phyloP scores from a whole-genome alignment of 441 rosid species.

The Theobroma grandiflorum region DNA sequence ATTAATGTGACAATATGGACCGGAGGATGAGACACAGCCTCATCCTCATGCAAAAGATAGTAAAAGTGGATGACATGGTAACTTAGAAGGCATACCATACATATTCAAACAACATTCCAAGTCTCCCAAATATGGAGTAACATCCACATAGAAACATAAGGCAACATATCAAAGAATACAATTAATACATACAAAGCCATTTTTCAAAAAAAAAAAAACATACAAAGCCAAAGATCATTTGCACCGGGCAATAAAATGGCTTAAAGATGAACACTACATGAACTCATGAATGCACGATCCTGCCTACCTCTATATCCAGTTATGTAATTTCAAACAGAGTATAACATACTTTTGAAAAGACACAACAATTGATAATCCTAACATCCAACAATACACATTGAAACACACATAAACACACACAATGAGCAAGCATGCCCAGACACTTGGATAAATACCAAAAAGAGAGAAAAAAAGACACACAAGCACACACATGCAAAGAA shows the following conservation, averaged over 20 bases:
- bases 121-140: neutral
- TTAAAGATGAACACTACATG: neutral
- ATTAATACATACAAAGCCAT: constrained; percentile 10
- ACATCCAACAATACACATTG: neutral
- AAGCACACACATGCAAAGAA: neutral
- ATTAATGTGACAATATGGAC: neutral
- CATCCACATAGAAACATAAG: neutral
- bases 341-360: neutral
- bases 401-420: neutral
- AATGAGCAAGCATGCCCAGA: neutral
- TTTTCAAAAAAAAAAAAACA: neutral
- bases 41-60: neutral
- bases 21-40: neutral
- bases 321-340: neutral
- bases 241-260: neutral
- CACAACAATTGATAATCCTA: constrained; percentile 2
- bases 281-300: neutral
- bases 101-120: constrained; percentile 7
- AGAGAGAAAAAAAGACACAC: neutral
- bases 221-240: neutral
- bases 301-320: neutral
- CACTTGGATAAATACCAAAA: constrained; percentile 4
- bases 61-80: neutral
- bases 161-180: constrained; percentile 15
- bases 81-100: neutral